phyloP scores from a whole-genome alignment of 2,329 filamentous ascomycete species.

The Colletotrichum tropicicola region DNA sequence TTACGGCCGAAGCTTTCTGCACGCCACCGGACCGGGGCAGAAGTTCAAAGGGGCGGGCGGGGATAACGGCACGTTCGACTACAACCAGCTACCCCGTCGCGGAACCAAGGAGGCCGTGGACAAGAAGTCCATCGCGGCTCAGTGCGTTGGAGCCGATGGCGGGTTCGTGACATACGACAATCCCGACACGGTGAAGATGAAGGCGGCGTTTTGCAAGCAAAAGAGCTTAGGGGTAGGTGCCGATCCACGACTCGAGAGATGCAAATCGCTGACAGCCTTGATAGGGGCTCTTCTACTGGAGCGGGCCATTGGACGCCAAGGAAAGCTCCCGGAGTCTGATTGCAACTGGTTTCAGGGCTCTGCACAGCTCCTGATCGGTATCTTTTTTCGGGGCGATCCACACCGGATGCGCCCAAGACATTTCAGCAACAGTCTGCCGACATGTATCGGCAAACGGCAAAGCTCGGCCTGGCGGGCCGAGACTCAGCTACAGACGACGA shows the following conservation, averaged over 20 bases:
- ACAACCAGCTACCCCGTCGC: slow-evolving; percentile 71
- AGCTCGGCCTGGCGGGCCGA: slow-evolving; percentile 23
- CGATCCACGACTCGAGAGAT: background rate
- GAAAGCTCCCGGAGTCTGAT: slow-evolving; percentile 66
- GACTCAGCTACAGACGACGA: background rate
- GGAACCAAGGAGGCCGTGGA: slow-evolving; percentile 74
- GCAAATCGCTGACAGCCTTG: slow-evolving; percentile 7
- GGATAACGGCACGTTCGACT: slow-evolving; percentile 78
- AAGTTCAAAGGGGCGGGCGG: slow-evolving; percentile 63
- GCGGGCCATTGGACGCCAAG: slow-evolving; percentile 75
- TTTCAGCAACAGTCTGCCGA: slow-evolving; percentile 18
- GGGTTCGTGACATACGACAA: slow-evolving; percentile 86
- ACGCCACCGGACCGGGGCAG: slow-evolving; percentile 71
- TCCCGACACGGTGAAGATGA: slow-evolving; percentile 77
- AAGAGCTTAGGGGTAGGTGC: slow-evolving; percentile 70
- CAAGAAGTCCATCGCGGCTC: slow-evolving; percentile 72
- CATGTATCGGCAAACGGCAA: slow-evolving; percentile 19
- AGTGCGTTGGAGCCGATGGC: slow-evolving; percentile 76
- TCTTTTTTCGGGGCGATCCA: slow-evolving; percentile 3
- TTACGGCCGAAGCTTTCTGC: slow-evolving; percentile 79
- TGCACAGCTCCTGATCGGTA: slow-evolving; percentile 55
- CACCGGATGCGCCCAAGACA: slow-evolving; percentile 5
- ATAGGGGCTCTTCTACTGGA: slow-evolving; percentile 84
- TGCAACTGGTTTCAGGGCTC: slow-evolving; percentile 65
- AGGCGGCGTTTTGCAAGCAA: slow-evolving; percentile 77